Conservation (phyloP, 148 eudicot genomes). For the Pouteria glomerata region DNA sequence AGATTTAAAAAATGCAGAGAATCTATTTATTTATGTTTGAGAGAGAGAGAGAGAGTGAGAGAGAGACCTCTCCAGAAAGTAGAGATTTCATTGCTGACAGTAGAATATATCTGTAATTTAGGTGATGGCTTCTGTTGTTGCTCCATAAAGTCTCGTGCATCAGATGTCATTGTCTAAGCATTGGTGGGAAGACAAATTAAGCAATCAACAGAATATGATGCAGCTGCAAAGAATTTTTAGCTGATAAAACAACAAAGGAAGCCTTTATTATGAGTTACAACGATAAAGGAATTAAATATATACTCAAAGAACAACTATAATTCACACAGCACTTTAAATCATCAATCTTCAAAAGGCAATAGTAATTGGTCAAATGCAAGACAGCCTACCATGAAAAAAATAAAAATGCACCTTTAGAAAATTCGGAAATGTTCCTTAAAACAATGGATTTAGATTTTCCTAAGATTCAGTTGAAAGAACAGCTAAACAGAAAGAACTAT, state of each 20-base stretch:
- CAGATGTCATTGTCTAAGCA: constrained; percentile 14
- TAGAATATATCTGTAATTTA: constrained; percentile 68
- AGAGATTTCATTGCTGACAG: constrained; percentile 57
- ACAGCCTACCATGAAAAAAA: no score
- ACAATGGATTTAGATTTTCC: no score
- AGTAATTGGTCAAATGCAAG: no score
- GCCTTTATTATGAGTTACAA: not conserved
- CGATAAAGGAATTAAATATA: not conserved
- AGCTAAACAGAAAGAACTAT: no score
- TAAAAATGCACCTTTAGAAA: no score
- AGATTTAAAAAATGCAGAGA: not conserved
- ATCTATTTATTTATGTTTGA: not conserved
- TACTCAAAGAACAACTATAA: not conserved
- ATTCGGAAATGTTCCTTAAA: no score
- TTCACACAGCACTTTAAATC: no score
- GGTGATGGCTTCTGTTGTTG: constrained; percentile 23
- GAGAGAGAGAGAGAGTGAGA: not conserved
- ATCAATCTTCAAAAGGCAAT: no score
- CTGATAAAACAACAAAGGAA: not conserved
- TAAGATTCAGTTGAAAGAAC: no score
- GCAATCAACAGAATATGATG: not conserved
- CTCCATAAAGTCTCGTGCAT: constrained; percentile 23
- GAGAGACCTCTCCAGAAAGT: constrained; percentile 74
- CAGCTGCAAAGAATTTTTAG: not conserved
- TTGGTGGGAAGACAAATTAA: constrained; percentile 4